Base-by-base conservation (phyloP, 2,329 filamentous ascomycete species). In the Cladosporium sp. region DNA sequence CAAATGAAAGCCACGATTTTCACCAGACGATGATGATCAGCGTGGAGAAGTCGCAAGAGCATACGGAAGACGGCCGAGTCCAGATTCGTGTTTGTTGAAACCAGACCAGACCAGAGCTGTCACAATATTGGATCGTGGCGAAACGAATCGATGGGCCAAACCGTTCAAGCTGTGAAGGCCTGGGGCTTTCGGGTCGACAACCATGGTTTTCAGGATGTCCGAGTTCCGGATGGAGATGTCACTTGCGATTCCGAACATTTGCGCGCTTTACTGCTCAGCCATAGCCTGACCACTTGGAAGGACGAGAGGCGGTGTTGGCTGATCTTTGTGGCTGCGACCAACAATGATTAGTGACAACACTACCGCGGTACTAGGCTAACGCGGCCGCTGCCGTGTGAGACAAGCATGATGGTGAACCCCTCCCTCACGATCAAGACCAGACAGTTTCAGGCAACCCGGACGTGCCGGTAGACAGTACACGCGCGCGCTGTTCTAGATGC, bases 401-500 rank as follows among this genome's bases (percentile, higher is more conserved):
- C 60, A 63, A 14, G 13, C 32, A 53, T 34, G 30, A 51, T 43
- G 48, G 28, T 25, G 34, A 56, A 63, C 60, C 60, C 60, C 60
- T 63, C 60, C 34, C 32, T 56, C 56, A 25, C 32, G 46, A 32
- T 46, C 34, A 43, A 46, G 30, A 28, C 49, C 60, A 63, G 60
- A 63, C 34, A 56, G 49, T 36, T 56, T 63, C 21, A 46, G 60
- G 60, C 49, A 63, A 63, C 5, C 60, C 48, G 49, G 48, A 43
- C 53, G 49, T 30, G 25, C 60, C 25, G 60, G 49, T 56, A 56
- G 18, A 36, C 34, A 61, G 58, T 51, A 51, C 43, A 26, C n/a
- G 48, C 43, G 39, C 60, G 49, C 60, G 36, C 60, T 61, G 60
- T 34, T 54, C 60, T 63, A 43, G 60, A 63, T 56, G 49, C 49